phyloP scores from a whole-genome alignment of 768 basidiomycete species.

The Leccinum imitatum region DNA sequence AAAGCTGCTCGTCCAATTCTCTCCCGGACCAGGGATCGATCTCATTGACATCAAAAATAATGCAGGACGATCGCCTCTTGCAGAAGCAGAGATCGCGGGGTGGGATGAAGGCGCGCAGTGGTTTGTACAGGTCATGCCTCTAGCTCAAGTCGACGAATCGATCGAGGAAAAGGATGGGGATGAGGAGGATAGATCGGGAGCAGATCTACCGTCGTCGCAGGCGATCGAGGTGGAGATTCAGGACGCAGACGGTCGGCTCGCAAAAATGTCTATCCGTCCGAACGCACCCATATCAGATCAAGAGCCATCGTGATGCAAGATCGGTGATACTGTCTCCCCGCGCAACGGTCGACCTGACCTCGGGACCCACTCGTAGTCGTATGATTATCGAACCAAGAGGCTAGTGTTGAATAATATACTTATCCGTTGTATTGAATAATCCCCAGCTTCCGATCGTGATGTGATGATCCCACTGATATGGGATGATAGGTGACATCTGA shows the following conservation, averaged over 20 bases:
- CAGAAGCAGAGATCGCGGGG: conserved; percentile 74
- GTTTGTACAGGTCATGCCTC: conserved; percentile 79
- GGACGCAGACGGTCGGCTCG: conserved; percentile 68
- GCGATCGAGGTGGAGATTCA: conserved; percentile 69
- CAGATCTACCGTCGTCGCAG: conserved; percentile 28
- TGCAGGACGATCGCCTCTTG: conserved; percentile 74
- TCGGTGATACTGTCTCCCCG: background rate
- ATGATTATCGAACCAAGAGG: background rate
- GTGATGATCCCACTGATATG: background rate
- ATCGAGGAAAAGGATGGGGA: conserved; percentile 30
- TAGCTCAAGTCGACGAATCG: conserved; percentile 46
- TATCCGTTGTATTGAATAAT: background rate
- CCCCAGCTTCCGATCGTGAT: too few species aligned
- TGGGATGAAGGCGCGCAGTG: conserved; percentile 86
- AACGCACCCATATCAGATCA: background rate
- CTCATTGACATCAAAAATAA: conserved; percentile 76
- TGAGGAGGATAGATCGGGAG: conserved; percentile 6
- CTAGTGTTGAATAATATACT: background rate
- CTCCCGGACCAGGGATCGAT: conserved; percentile 57
- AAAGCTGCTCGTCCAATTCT: conserved; percentile 57
- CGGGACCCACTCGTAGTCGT: background rate
- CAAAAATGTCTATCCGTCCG: conserved; percentile 53
- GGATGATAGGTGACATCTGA: too few species aligned
- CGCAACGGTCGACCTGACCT: background rate
- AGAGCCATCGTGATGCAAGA: background rate